Conservation (phyloP, 768 basidiomycete species). For the Rhodosporidiobolus sp. region DNA sequence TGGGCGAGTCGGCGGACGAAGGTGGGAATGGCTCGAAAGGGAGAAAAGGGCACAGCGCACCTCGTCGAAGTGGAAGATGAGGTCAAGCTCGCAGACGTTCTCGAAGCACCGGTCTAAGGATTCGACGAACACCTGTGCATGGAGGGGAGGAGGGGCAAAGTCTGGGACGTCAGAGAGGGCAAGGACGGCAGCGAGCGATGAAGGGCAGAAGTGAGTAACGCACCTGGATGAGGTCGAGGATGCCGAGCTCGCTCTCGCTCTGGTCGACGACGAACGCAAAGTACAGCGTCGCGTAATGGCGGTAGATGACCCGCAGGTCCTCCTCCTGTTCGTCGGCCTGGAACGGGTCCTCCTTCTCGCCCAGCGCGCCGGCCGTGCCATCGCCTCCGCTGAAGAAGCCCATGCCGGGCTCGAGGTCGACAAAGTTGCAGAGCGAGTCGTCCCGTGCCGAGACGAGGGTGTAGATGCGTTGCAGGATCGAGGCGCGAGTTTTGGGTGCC, state of each 20-base stretch:
- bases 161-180: background rate
- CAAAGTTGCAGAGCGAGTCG: constrained; percentile 84
- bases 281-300: constrained; percentile 92
- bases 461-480: constrained; percentile 59
- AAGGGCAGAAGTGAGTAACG: constrained; percentile 37
- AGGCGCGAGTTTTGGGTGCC: constrained; percentile 30
- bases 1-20: background rate
- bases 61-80: constrained; percentile 99
- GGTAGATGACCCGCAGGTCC: constrained; percentile 77
- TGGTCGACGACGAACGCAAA: constrained; percentile 97
- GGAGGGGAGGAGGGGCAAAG: background rate
- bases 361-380: constrained; percentile 44
- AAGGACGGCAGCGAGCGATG: no score
- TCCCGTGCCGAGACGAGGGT: constrained; percentile 78
- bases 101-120: constrained; percentile 91
- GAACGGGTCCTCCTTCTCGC: constrained; percentile 29
- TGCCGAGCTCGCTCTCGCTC: constrained; percentile 93
- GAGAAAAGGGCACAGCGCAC: constrained; percentile 56
- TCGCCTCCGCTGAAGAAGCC: constrained; percentile 57
- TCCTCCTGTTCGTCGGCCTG: constrained; percentile 42
- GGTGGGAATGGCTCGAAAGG: background rate
- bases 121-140: constrained; percentile 91
- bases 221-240: constrained; percentile 94
- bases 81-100: constrained; percentile 96
- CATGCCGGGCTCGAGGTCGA: constrained; percentile 62